Evolutionary conservation across 108 stramenopile species (phyloP).

Genomic region (Stephanodiscus minutulus): DNA sequence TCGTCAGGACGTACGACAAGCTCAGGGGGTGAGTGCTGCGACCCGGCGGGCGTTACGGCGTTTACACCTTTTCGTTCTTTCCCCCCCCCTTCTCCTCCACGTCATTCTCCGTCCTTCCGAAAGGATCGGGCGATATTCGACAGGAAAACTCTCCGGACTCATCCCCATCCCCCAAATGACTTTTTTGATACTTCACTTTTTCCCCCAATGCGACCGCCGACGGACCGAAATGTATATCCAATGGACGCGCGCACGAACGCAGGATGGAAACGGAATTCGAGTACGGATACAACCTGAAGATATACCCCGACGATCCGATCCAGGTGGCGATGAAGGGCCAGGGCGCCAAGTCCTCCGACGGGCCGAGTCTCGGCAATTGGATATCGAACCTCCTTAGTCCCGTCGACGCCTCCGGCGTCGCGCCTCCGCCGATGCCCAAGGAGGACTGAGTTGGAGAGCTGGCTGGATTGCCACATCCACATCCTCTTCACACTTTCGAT

Average conservation of each 20-base stretch:
- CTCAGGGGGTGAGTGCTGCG: constrained; percentile 61
- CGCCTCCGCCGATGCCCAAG: constrained; percentile 27
- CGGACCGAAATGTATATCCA: no score
- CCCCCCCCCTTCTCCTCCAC: no score
- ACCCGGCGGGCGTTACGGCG: no score
- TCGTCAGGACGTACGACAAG: constrained; percentile 71
- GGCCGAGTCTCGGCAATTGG: constrained; percentile 84
- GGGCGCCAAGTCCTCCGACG: constrained; percentile 21
- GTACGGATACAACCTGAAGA: constrained; percentile 87
- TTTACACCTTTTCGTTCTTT: not conserved
- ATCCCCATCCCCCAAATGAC: no score
- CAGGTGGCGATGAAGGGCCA: constrained; percentile 69
- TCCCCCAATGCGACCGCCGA: no score
- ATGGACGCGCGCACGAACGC: no score
- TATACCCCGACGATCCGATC: constrained; percentile 88
- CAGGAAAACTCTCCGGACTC: no score
- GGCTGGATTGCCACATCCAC: no score
- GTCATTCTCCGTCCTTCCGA: no score
- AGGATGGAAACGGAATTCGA: constrained; percentile 75
- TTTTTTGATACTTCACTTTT: no score
- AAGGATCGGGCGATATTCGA: no score
- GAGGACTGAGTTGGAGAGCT: constrained; percentile 6
- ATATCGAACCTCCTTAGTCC: constrained; percentile 76
- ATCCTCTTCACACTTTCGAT: no score
- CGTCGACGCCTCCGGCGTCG: constrained; percentile 64